A percentile compares a stretch with the other conserved stretches of the same genome.
These are phyloP conservation scores for Coix lacrymajobi DNA, from an alignment of 176 grass and related monocot species.

Conservation along the genomic window DNA sequence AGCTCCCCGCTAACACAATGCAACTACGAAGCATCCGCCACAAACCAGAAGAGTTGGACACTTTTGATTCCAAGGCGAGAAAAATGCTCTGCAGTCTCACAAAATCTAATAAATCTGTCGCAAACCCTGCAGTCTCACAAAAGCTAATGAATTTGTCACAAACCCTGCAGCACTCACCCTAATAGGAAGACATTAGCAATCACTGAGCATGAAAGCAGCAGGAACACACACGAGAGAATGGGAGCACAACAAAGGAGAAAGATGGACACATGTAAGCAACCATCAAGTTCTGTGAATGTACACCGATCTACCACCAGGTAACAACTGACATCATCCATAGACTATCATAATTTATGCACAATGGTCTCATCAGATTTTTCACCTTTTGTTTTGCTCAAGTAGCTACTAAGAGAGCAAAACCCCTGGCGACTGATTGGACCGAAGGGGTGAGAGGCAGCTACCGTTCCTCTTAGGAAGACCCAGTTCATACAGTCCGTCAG, in stretches of 20 bases:
- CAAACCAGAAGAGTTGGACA: too few relatives aligned
- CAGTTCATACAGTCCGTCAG: neutral
- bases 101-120: neutral
- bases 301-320: constrained; percentile 29
- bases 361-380: constrained; percentile 12
- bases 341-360: constrained; percentile 37
- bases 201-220: neutral
- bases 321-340: constrained; percentile 24
- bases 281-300: constrained; percentile 26
- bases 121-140: neutral
- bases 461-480: constrained; percentile 26
- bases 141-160: neutral
- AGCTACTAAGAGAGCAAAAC: constrained; percentile 32
- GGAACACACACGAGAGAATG: neutral
- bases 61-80: too few relatives aligned
- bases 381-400: constrained; percentile 35
- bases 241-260: neutral
- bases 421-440: neutral
- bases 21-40: too few relatives aligned
- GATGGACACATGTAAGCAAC: neutral
- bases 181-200: neutral
- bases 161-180: neutral
- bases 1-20: too few relatives aligned
- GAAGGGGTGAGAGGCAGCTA: neutral
- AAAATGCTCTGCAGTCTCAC: neutral